Evolutionary conservation across 2,329 filamentous ascomycete species (phyloP).

Genomic region (Apiospora arundinis): DNA sequence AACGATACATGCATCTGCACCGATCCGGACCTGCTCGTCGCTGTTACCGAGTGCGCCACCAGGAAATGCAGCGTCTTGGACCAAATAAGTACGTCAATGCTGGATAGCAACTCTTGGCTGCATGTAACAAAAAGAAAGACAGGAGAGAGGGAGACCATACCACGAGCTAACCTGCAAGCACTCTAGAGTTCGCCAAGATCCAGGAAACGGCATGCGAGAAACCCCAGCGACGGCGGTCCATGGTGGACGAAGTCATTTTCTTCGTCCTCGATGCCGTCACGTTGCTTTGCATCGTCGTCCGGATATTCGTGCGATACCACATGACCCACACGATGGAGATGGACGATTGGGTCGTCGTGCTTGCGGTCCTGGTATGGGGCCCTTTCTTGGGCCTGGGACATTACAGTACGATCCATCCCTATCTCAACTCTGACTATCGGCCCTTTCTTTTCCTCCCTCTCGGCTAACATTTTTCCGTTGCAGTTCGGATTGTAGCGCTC

Average conservation of each 20-base stretch:
- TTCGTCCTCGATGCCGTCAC: conserved; percentile 19
- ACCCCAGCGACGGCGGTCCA: conserved; percentile 18
- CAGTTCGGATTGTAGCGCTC: conserved; percentile 22
- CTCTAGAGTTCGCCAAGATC: conserved; percentile 20
- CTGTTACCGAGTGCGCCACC: conserved; percentile 41
- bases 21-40: conserved; percentile 25
- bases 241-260: conserved; percentile 22
- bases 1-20: conserved; percentile 32
- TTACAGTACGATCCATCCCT: conserved; percentile 8
- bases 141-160: neutral
- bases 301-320: conserved; percentile 21
- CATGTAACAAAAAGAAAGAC: too few species aligned
- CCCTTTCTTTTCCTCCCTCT: neutral
- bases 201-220: conserved; percentile 23
- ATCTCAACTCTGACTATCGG: neutral
- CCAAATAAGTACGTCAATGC: conserved; percentile 20
- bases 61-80: conserved; percentile 21
- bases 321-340: neutral
- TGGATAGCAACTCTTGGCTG: neutral
- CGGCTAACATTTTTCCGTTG: neutral
- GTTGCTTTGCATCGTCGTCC: conserved; percentile 17
- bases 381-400: conserved; percentile 19
- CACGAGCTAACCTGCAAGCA: neutral
- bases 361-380: conserved; percentile 14
- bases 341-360: conserved; percentile 22